phyloP scores from a whole-genome alignment of 2,329 filamentous ascomycete genomes.

The Fusarium napiforme region DNA sequence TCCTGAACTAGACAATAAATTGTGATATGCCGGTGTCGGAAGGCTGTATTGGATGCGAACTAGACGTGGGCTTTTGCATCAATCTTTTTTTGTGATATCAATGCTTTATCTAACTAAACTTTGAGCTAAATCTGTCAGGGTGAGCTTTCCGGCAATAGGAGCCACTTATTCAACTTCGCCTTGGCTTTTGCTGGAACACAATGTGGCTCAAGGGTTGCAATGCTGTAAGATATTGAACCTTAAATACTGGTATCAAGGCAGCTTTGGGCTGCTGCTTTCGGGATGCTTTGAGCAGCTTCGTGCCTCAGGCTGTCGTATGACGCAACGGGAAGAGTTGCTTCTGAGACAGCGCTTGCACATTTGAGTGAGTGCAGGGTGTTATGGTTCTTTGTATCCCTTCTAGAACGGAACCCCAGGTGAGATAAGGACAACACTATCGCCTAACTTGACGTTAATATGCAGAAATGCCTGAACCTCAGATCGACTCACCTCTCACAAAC shows the following conservation, averaged over 20 bases:
- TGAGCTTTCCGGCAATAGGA: slow-evolving; percentile 4
- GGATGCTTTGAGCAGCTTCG: slow-evolving; percentile 2
- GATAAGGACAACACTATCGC: slow-evolving; percentile 78
- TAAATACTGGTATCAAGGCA: not conserved
- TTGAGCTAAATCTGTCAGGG: not conserved
- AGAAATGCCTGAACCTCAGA: not conserved
- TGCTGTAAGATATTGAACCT: not conserved
- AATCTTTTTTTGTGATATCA: slow-evolving; percentile 16
- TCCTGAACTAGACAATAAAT: not conserved
- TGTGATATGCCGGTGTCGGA: not conserved
- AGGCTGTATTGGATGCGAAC: not conserved
- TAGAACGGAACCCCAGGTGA: slow-evolving; percentile 65
- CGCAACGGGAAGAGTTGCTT: not conserved
- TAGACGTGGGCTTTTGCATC: not conserved
- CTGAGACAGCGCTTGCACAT: not conserved
- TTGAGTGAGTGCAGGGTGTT: not conserved
- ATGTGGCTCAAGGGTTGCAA: not conserved
- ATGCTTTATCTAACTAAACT: slow-evolving; percentile 13
- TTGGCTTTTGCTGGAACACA: not conserved
- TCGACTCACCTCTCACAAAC: slow-evolving; percentile 85
- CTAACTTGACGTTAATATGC: slow-evolving; percentile 54
- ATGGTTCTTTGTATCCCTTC: not conserved
- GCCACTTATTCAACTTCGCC: not conserved
- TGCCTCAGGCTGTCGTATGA: slow-evolving; percentile 2
- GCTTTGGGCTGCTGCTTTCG: not conserved